Conservation (phyloP, 1,284 basidiomycete genomes). For the Marasmius fiardii region DNA sequence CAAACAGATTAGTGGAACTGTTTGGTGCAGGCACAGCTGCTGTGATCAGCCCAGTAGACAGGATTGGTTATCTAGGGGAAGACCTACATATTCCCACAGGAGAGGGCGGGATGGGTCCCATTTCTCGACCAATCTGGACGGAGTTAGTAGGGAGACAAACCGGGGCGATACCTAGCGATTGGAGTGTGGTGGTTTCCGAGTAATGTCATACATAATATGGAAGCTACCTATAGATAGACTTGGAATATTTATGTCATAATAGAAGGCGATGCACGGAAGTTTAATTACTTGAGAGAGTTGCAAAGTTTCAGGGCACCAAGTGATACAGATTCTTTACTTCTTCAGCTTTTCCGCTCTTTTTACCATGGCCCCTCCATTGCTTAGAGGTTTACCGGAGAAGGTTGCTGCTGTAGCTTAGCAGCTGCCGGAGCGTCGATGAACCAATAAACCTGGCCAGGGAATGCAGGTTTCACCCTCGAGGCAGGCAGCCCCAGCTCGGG, state of each 20-base stretch:
- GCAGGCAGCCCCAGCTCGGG: conserved; percentile 84
- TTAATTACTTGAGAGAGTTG: background rate
- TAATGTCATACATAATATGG: background rate
- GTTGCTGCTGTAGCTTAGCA: conserved; percentile 55
- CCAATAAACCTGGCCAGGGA: conserved; percentile 88
- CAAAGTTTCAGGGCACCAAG: background rate
- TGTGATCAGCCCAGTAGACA: conserved; percentile 79
- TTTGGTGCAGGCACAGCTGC: conserved; percentile 94
- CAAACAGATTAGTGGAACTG: conserved; percentile 81
- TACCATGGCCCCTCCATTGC: background rate
- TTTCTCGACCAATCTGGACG: conserved; percentile 81
- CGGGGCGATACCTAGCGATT: conserved; percentile 80
- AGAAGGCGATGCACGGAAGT: background rate
- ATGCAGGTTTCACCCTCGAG: conserved; percentile 75
- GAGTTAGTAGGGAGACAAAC: conserved; percentile 90
- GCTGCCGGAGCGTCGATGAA: conserved; percentile 85
- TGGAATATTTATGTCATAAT: background rate
- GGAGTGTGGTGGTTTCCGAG: conserved; percentile 51
- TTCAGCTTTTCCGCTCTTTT: background rate
- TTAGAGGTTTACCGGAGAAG: conserved; percentile 53
- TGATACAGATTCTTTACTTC: conserved; percentile 6
- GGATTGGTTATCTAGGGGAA: conserved; percentile 84
- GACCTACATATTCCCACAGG: conserved; percentile 87
- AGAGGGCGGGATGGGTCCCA: conserved; percentile 82
- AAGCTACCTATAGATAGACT: background rate